phyloP scores from a whole-genome alignment of 2,329 filamentous ascomycete species.

The Magnaporthiopsis rhizophila region DNA sequence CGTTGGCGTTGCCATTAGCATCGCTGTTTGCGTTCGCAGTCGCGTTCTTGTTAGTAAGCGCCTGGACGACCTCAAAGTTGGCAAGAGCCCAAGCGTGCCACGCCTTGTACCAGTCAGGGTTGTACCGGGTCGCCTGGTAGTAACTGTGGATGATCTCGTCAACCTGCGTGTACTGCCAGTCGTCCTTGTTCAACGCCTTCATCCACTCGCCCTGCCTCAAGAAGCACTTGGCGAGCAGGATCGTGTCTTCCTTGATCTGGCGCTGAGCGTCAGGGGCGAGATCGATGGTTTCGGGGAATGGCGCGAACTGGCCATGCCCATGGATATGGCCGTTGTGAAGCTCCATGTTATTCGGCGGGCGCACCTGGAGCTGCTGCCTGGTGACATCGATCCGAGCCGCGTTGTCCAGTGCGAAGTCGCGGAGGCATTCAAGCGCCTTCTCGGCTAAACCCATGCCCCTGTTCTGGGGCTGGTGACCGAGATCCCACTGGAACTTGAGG shows the following conservation, averaged over 20 bases:
- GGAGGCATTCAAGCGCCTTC: constrained; percentile 50
- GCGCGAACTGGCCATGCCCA: constrained; percentile 4
- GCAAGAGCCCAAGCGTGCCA: constrained; percentile 98
- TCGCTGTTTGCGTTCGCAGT: too few species aligned
- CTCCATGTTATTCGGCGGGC: constrained; percentile 34
- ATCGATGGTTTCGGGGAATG: constrained; percentile 13
- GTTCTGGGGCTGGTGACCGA: constrained; percentile 52
- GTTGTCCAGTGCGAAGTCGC: constrained; percentile 53
- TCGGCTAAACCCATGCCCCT: constrained; percentile 38
- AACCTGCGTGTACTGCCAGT: constrained; percentile 82
- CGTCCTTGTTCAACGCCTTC: constrained; percentile 72
- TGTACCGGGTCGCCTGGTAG: constrained; percentile 84
- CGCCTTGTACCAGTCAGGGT: constrained; percentile 94
- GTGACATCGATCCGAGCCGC: constrained; percentile 46
- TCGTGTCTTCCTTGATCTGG: constrained; percentile 50
- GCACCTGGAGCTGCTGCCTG: constrained; percentile 39
- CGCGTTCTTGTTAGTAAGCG: constrained; percentile 60
- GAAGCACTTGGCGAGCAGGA: constrained; percentile 88
- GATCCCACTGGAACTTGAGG: constrained; percentile 94
- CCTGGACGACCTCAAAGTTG: constrained; percentile 96
- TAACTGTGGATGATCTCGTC: constrained; percentile 89
- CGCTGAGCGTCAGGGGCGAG: constrained; percentile 43
- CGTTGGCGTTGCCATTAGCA: too few species aligned
- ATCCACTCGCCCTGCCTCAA: constrained; percentile 96
- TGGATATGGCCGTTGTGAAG: constrained; percentile 27